Evolutionary conservation across 768 basidiomycete species (phyloP), one percentile per base, ranked within the genome.

Genomic region (Leccinum boreale): DNA sequence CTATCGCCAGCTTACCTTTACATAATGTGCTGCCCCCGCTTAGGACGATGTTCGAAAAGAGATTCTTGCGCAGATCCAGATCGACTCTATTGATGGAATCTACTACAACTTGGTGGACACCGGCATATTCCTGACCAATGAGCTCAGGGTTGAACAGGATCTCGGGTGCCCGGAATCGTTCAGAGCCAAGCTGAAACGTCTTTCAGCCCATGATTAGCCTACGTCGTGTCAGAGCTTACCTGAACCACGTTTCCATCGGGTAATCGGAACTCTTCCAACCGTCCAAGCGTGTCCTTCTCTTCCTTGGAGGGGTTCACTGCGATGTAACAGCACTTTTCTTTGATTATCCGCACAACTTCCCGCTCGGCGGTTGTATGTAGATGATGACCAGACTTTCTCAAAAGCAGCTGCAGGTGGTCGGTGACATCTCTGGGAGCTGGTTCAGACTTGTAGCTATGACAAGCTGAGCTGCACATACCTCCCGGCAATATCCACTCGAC

Each of bases 51-150:
- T 98, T 99, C 47, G 94, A 92, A 74, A 93, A 99, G 53, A 99
- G 78, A 61, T 85, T 90, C 77, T 98, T 97, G 57, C 97, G 84
- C 61, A 99, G 81, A 78, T 99, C 97, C 66, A 98, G 78, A 77
- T 99, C 97, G 33, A 97, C 94, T 45, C 94, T 82, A 74, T 89
- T 92, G 72, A 98, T 98, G 8, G 95, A 95, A 76, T 99, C 94
- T n/a, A 98, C 93, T 12, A 98, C 90, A 36, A 98, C 93, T 74
- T 99, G 95, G 73, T 98, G 97, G 11, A 98, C 94, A 53, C 97
- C 97, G 24, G 92, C 88, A 67, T 96, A 94, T 74, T 99, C 97
- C 65, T 92, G 87, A 7, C 97, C 97, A 64, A 98, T 89, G 51
- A 98, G 76, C 72, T 98, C 95, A 28, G 97, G 97, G 70, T 97